Evolutionary conservation across 148 eudicot genomes (phyloP), one percentile per base, ranked within the genome.

Genomic region (Nepenthes mirabilis): DNA sequence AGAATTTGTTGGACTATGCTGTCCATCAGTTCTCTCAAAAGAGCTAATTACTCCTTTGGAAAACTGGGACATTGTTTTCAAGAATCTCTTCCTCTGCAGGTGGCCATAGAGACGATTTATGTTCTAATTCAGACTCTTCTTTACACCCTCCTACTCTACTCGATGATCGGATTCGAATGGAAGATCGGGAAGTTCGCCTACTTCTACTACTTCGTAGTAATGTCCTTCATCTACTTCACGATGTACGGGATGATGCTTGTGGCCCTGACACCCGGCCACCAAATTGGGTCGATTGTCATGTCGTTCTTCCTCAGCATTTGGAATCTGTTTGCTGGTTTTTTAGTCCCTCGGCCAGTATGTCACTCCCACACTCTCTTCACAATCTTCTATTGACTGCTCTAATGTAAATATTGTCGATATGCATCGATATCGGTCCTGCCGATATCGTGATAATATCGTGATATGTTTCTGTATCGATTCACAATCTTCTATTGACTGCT

Each of bases 141-240:
- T 4, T 86, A 83, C 69, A 51, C 59, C 23, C 59, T 82, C 43
- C 55, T 83, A 1, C 69, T 90, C 3, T 90, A 76, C 74, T 71
- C 90, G 13, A 82, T 86, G 94, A 78, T 90, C 33, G 88, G 88
- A 43, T 83, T 81, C 51, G 82, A 90, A 70, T 86, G 88, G 97
- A 67, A 37, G 11, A 36, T 53, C 1, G 68, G 2, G 3, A 83
- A 80, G 57, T 74, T 84, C 77, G 59, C 80, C 2, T 78, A 72
- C 71, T 86, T 86, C 77, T 83, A 76, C 79, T 86, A 65, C 71
- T 83, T 69, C 77, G 74, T 82, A 1, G 62, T 72, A 11, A 80
- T 66, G 74, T 76, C 80, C 74, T 83, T 83, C 72, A 5, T 75
- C 56, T 86, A 80, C 79, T 82, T 72, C 62, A 77, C 90, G 2